Conservation (phyloP, 306 rosid genomes). For the Arachis stenosperma region DNA sequence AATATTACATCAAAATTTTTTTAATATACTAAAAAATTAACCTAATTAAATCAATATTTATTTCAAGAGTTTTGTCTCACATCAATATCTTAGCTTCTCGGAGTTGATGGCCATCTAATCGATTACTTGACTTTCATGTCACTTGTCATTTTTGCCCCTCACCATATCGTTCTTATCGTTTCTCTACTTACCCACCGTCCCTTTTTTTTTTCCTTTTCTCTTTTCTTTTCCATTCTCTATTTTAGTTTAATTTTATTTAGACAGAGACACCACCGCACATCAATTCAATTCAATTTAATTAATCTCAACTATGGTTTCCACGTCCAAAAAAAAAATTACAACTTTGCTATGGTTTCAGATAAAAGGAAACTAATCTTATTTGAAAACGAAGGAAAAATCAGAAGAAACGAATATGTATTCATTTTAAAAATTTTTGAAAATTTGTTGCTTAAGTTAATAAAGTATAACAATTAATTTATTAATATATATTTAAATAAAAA, state of each 20-base stretch:
- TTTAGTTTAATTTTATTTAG: conserved; percentile 8
- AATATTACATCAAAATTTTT: too few relatives aligned
- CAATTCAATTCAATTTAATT: background rate
- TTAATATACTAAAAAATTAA: too few relatives aligned
- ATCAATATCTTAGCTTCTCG: conserved; percentile 3
- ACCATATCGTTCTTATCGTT: conserved; percentile 36
- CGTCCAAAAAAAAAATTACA: too few relatives aligned
- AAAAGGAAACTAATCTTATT: background rate
- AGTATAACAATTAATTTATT: too few relatives aligned
- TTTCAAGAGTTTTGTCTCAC: conserved; percentile 3
- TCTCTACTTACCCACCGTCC: conserved; percentile 1
- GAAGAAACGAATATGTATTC: too few relatives aligned
- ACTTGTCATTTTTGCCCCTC: conserved; percentile 25
- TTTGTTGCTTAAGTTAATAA: too few relatives aligned
- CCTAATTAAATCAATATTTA: background rate
- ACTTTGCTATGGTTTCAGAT: background rate
- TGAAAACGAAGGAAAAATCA: background rate
- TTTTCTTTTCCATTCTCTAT: background rate
- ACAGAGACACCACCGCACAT: background rate
- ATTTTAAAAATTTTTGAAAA: too few relatives aligned
- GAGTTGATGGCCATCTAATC: conserved; percentile 34
- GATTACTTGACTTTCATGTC: conserved; percentile 38
- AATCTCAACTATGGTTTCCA: background rate
- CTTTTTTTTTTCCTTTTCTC: background rate
- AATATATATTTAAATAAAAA: too few relatives aligned